Evolutionary conservation across 192 early-diverging fungal species (phyloP), one percentile per base, ranked within the genome.

Genomic region (Entomortierella chlamydospora): DNA sequence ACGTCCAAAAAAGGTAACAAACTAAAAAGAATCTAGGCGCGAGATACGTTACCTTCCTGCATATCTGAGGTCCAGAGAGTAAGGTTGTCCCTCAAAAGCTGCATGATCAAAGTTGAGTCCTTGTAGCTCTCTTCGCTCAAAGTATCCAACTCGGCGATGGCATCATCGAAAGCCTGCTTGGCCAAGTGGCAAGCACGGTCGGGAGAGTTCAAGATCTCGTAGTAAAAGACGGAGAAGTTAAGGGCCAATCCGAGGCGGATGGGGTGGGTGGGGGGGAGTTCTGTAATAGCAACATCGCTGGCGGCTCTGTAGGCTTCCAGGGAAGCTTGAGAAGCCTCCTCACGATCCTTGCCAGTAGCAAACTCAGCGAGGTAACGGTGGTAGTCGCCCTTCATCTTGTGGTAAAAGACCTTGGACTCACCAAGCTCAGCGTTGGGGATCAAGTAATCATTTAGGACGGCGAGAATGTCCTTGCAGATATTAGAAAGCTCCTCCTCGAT

Each of bases 301-400:
- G 98, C 98, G 72, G 87, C 86, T 89, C 98, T 94, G 91, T 99
- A 99, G 28, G 98, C 93, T 72, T 94, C 90, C 87, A 95, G 91
- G 58, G 98, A 94, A 53, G 90, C 83, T 50, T 90, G 87, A 51
- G 96, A 90, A 57, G 96, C 92, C 29, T 87, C 90, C 84, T 93
- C 91, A 72, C 95, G 90, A 82, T 90, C 87, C 73, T 96, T 94
- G 64, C 89, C 94, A 37, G 91, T 90, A 72, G 93, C 90, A 84
- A 99, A 99, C 87, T 99, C 98, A 80, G 98, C 98, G 34, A 99
- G 91, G 87, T 99, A 99, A 83, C 98, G 93, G 91, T 96, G 93
- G 90, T 99, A 99, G 85, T 99, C 98, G 65, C 97, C 98, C 94
- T 97, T 97, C 98, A 99, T 98, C 92, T 99, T 99, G 92, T 93